These are phyloP conservation scores for Nissolia schottii DNA, from an alignment of 306 rosid genomes.

Conservation along the genomic window DNA sequence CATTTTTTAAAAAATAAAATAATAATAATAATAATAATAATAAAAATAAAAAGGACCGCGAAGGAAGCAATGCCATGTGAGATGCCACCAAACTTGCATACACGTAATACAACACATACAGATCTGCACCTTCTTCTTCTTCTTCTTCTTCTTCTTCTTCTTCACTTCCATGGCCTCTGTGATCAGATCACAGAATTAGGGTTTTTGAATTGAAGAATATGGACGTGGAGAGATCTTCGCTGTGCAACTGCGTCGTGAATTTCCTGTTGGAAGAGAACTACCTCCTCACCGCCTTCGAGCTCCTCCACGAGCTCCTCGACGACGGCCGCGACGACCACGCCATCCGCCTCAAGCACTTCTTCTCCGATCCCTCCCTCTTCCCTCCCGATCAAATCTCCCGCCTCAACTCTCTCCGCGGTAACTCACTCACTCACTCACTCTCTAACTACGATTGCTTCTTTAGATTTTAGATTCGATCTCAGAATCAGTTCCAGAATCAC, in stretches of 20 bases:
- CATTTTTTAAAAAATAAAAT: too few relatives aligned
- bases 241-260: conserved; percentile 98
- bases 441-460: too few relatives aligned
- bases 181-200: conserved; percentile 23
- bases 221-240: conserved; percentile 92
- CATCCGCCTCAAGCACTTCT: conserved; percentile 81
- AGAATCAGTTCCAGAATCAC: neutral
- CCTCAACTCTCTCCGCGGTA: conserved; percentile 80
- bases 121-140: neutral
- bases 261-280: conserved; percentile 91
- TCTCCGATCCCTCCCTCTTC: conserved; percentile 73
- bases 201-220: conserved; percentile 33
- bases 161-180: conserved; percentile 32
- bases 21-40: neutral
- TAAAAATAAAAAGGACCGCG: neutral
- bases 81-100: neutral
- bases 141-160: neutral
- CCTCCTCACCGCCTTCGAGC: conserved; percentile 89
- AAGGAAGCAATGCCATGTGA: neutral
- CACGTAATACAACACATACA: neutral
- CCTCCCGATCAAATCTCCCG: conserved; percentile 90
- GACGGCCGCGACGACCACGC: conserved; percentile 87
- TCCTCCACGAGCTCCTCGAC: conserved; percentile 97
- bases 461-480: neutral
- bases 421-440: neutral